phyloP scores from a whole-genome alignment of 192 early-diverging fungal species.

The Endogone sp. region DNA sequence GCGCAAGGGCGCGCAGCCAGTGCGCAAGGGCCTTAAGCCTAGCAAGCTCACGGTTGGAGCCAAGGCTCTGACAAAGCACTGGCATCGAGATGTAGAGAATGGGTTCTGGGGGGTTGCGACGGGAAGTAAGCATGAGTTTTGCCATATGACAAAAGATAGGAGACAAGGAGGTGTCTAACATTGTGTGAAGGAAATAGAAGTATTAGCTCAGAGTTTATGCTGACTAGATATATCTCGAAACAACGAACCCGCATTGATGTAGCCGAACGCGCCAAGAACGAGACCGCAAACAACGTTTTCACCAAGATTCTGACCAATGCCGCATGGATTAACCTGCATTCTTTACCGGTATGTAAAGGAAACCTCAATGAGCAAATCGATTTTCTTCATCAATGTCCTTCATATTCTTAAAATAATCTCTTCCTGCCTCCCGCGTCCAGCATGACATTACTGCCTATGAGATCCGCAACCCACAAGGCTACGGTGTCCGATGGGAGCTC shows the following conservation, averaged over 20 bases:
- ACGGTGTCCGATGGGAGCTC: constrained; percentile 20
- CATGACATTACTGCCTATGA: constrained; percentile 20
- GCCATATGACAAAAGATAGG: no score
- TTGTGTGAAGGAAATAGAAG: no score
- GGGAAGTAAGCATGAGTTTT: constrained; percentile 18
- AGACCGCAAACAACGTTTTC: constrained; percentile 15
- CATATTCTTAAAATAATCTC: not conserved
- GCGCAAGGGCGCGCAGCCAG: not conserved
- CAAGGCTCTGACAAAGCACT: constrained; percentile 24
- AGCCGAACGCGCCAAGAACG: constrained; percentile 16
- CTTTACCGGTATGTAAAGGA: constrained; percentile 2
- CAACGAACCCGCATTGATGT: not conserved
- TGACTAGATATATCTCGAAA: no score
- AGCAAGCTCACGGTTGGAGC: constrained; percentile 23
- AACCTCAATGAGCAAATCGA: no score
- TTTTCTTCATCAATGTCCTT: not conserved
- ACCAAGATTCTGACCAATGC: constrained; percentile 14
- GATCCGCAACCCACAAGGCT: constrained; percentile 20
- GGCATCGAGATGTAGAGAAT: constrained; percentile 13
- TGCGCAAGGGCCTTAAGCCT: not conserved
- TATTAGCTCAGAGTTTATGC: no score
- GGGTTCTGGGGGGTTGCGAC: constrained; percentile 21
- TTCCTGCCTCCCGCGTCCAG: not conserved
- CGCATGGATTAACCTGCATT: constrained; percentile 24
- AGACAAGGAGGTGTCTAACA: no score